Evolutionary conservation across 768 basidiomycete species (phyloP), one percentile per base, ranked within the genome.

Genomic region (Tylopilus sp.): DNA sequence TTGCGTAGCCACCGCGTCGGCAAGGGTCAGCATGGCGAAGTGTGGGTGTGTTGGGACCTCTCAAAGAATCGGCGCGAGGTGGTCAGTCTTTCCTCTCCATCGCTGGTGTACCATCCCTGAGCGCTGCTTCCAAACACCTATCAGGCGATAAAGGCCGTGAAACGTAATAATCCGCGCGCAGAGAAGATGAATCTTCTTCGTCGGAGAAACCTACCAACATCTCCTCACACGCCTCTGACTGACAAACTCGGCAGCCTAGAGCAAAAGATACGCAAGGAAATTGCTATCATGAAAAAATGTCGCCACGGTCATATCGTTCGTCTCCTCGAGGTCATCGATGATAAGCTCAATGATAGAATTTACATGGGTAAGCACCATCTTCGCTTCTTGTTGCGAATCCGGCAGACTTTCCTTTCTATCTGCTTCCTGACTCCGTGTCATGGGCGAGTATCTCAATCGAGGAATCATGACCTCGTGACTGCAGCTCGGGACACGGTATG

Each of bases 231-330:
- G 0, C 78, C 82, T 24, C 72, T 90, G n/a, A 79, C 79, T 5
- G 86, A 88, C 69, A 80, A 80, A 55, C 78, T 88, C 37, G 78
- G 81, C 52, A 86, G 82, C 22, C 83, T 84, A 28, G 92, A 92
- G 65, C 78, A 83, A 57, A 92, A 92, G 74, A 92, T 97, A 56
- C 79, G 84, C 60, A 87, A 86, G 70, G 96, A 98, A 73, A 94
- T 98, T 54, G 97, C 97, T 3, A 95, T 98, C 70, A 97, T 99
- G 92, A 98, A 98, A 77, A 95, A 97, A 67, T 87, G 91, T 63
- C 76, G 85, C 43, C 93, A 97, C 65, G 86, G 89, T 0, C 86
- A 97, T 67, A 85, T 97, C 53, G 93, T 98, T 12, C 78, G 87
- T 57, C 79, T 99, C 52, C 84, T 85, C 61, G 94, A 98, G 70